Percentiles rank a stretch among this genome's conserved stretches.
Evolutionary conservation across 176 grass and related monocot species (phyloP).

Genomic region (Lolium multiflorum): DNA sequence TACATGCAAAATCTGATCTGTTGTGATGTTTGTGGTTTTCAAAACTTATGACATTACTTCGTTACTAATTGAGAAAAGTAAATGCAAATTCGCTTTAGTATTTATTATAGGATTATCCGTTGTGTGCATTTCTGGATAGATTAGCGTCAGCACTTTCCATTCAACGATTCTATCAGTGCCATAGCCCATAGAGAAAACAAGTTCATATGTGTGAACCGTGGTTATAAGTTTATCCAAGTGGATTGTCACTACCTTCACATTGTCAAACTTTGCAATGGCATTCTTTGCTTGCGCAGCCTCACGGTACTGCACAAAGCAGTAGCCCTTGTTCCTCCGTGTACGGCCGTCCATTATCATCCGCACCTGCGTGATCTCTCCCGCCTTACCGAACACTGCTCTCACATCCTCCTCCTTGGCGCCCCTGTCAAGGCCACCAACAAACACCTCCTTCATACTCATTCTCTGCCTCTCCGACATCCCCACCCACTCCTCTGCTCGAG

Average conservation of each 20-base stretch:
- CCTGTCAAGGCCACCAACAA: constrained; percentile 68
- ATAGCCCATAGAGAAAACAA: not conserved
- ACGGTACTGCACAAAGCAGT: constrained; percentile 66
- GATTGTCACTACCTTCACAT: constrained; percentile 65
- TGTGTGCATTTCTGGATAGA: not conserved
- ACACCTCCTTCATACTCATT: constrained; percentile 64
- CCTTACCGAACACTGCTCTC: constrained; percentile 47
- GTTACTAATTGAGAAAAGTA: not conserved
- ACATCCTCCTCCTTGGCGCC: constrained; percentile 60
- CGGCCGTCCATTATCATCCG: constrained; percentile 58
- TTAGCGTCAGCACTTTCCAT: not conserved
- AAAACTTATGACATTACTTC: not conserved
- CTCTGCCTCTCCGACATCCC: constrained; percentile 54
- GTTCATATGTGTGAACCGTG: not conserved
- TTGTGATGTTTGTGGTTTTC: not conserved
- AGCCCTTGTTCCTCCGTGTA: constrained; percentile 66
- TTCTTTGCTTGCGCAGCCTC: constrained; percentile 62
- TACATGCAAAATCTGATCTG: constrained; percentile 6
- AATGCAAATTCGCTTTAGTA: not conserved
- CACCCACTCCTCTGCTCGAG: not conserved
- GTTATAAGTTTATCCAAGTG: constrained; percentile 3
- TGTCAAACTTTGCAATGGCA: constrained; percentile 58
- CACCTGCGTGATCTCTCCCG: constrained; percentile 61
- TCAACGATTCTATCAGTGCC: not conserved
- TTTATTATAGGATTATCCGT: not conserved